Conservation (phyloP, 441 rosid species). For the Raphanus hybrid region DNA sequence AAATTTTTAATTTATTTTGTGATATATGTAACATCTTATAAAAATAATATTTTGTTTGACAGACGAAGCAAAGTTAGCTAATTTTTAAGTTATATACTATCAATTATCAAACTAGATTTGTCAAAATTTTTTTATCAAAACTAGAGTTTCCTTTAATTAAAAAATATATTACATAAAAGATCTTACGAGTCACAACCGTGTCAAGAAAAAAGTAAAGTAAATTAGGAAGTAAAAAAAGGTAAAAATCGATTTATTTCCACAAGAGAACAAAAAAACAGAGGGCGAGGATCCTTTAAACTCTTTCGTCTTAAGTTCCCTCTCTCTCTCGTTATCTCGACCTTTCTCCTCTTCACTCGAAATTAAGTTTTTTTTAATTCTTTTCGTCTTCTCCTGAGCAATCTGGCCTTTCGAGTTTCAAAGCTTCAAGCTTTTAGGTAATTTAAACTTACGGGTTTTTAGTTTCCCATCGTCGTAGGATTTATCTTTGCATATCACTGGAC, state of each 20-base stretch:
- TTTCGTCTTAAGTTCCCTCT: conserved; percentile 6
- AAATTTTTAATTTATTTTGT: too few relatives aligned
- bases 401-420: not conserved
- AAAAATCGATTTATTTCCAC: not conserved
- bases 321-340: not conserved
- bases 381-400: conserved; percentile 4
- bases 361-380: conserved; percentile 2
- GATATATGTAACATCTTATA: too few relatives aligned
- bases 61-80: too few relatives aligned
- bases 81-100: too few relatives aligned
- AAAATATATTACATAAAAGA: too few relatives aligned
- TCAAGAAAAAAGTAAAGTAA: too few relatives aligned
- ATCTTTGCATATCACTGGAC: conserved; percentile 2
- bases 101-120: too few relatives aligned
- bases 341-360: conserved; percentile 6
- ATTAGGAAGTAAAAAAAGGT: too few relatives aligned
- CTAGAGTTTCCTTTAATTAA: too few relatives aligned
- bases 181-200: too few relatives aligned
- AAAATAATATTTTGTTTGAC: too few relatives aligned
- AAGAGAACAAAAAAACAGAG: not conserved
- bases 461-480: not conserved
- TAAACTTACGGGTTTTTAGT: not conserved
- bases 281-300: not conserved
- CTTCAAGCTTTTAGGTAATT: conserved; percentile 9
- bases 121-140: too few relatives aligned